Base-by-base conservation (phyloP, 2,329 filamentous ascomycete genomes). In the Aphanocladium album region DNA sequence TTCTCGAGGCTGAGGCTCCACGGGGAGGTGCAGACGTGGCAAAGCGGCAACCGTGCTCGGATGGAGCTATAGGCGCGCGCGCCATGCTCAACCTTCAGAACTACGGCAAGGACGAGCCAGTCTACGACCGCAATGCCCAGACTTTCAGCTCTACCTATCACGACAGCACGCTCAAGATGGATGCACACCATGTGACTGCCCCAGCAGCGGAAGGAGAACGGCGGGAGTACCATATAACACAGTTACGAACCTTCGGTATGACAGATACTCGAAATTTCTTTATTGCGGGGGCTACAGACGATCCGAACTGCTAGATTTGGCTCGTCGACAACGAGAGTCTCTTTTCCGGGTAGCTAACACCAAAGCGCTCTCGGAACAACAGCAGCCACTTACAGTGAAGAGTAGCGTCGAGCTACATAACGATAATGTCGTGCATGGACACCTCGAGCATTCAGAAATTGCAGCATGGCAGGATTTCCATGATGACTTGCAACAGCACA, bases 151-250 rank as follows among this genome's bases (percentile, higher is more conserved):
- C 72, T 6, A 77, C 63, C 2, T 79, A 79, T 62, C 66, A 75
- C 46, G 60, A 59, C 57, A 73, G 75, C 47, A 17, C 1, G 12
- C 74, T 80, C 17, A 64, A 70, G 62, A 62, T 79, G 53, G 78
- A 73, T 61, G 69, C 75, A 54, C 71, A 73, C 64, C 70, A 79
- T 63, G 23, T 67, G 56, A 73, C 69, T n/a, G 67, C 67, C 50
- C 72, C 74, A 52, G 65, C 58, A 11, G 66, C 21, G 23, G 61
- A 68, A 53, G 70, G 64, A 63, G 70, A 62, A 65, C 71, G 53
- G 53, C 73, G 71, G 7, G 71, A 72, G 67, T 79, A 79, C 66
- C 69, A 78, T 54, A 79, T 78, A 73, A 76, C 72, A 12, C 64
- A 72, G 58, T 5, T 77, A 2, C 57, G 62, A 0, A 53, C n/a